Conservation (phyloP, 345 rosid species). For the Citrus sinensis region DNA sequence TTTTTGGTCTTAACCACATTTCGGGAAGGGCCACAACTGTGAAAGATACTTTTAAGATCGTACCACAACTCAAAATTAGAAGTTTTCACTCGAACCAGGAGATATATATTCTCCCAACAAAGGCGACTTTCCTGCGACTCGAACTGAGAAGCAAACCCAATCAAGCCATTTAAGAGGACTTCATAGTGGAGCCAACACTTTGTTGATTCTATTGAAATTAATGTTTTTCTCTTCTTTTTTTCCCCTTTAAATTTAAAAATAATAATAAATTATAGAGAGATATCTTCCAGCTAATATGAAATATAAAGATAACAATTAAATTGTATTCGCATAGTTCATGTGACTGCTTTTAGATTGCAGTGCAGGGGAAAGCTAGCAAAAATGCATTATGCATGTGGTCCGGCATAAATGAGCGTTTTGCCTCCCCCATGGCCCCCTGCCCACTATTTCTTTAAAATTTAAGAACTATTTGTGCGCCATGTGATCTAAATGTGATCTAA, state of each 20-base stretch:
- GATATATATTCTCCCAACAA: too few species aligned
- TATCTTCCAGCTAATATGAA: neutral
- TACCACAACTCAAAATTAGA: fast-evolving
- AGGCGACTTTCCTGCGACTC: fast-evolving
- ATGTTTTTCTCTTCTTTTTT: too few species aligned
- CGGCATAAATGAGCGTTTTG: conserved; percentile 22
- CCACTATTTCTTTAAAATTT: neutral
- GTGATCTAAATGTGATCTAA: neutral
- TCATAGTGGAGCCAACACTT: fast-evolving
- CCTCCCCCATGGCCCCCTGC: neutral
- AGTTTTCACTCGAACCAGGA: fast-evolving
- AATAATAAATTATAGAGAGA: neutral
- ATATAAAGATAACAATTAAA: neutral
- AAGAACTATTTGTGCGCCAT: conserved; percentile 2
- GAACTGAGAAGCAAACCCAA: too few species aligned
- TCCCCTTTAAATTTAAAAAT: too few species aligned
- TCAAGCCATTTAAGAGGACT: fast-evolving
- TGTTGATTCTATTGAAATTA: neutral
- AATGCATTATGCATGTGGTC: conserved; percentile 27
- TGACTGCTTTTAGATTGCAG: conserved; percentile 16
- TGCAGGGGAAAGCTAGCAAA: conserved; percentile 17
- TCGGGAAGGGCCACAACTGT: fast-evolving
- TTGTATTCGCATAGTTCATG: conserved; percentile 2
- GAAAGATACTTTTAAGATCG: fast-evolving
- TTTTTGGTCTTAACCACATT: too few species aligned